Evolutionary conservation across 176 grass and related monocot genomes (phyloP), one percentile per base, ranked within the genome.

Genomic region (Areca catechu): DNA sequence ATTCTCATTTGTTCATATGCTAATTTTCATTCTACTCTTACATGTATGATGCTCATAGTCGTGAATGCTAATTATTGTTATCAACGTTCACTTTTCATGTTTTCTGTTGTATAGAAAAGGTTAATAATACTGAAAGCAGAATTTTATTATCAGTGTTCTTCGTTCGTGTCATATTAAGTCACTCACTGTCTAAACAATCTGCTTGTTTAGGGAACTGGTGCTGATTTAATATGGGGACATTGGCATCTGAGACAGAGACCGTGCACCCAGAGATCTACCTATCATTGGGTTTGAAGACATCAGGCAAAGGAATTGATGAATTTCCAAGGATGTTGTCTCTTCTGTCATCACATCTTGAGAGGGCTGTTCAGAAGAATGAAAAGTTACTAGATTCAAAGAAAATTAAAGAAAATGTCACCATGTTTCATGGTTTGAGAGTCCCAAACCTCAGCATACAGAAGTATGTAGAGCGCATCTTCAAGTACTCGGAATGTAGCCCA

Each of bases 381-480:
- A 76, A 90, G 3, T 24, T 86, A 63, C 24, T 95, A 37, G 65
- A 63, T 70, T 74, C 78, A 7, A 68, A 73, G 19, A 58, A 82
- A 53, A 67, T 69, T 61, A 83, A 81, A 54, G 73, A 86, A 60
- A 56, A 64, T 4, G 34, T 63, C 50, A 90, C 86, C 5, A 63
- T 90, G 18, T 95, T 95, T 37, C 79, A 83, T 78, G 90, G 90
- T 57, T 61, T 76, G 24, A 90, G 60, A 79, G 86, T 64, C 18
- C 90, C 90, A 58, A 79, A 70, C 60, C 82, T 95, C 60, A 78
- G 82, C 59, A 86, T 95, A 73, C 77, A 86, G 48, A 83, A 69
- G 4, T 90, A 95, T 22, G 67, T 82, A 22, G 90, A 95, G 49
- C 82, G 90, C 18, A 95, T 95, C 65, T 95, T 86, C 76, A 95